Evolutionary conservation across 1,284 basidiomycete genomes (phyloP).

Genomic region (Rhodofomes roseus): DNA sequence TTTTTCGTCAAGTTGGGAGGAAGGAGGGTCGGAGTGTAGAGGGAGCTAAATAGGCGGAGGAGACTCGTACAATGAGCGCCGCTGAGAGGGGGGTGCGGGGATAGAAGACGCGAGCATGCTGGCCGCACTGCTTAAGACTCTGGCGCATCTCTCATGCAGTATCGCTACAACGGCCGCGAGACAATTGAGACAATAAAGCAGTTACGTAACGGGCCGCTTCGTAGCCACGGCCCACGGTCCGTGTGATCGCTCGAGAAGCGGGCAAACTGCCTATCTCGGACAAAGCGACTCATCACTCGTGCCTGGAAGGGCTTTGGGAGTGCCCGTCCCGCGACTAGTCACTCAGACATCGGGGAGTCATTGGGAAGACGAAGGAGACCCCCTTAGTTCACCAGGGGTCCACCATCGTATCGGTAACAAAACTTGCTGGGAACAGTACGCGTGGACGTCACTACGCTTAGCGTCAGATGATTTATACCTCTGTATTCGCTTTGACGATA

Average conservation of each 20-base stretch:
- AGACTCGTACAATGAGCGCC: not conserved
- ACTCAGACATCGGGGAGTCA: too few relatives aligned
- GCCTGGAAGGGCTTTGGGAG: not conserved
- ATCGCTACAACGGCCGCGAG: not conserved
- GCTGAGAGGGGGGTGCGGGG: not conserved
- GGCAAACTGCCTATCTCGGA: not conserved
- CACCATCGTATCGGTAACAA: too few relatives aligned
- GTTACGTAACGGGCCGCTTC: slow-evolving; percentile 1
- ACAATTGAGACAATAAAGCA: slow-evolving; percentile 1
- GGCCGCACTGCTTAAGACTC: not conserved
- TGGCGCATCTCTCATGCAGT: not conserved
- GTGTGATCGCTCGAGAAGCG: not conserved
- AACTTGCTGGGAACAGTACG: too few relatives aligned
- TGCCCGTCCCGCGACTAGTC: too few relatives aligned
- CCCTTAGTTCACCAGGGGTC: too few relatives aligned
- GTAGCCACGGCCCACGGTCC: not conserved
- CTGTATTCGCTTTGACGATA: too few relatives aligned
- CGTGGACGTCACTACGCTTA: too few relatives aligned
- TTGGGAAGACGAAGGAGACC: too few relatives aligned
- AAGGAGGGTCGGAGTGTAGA: not conserved
- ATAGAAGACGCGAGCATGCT: not conserved
- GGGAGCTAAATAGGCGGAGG: not conserved
- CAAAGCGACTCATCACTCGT: not conserved
- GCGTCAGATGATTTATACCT: too few relatives aligned
- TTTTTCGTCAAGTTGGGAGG: not conserved